Evolutionary conservation across 306 rosid species (phyloP).

Genomic region (Castanea crenata): DNA sequence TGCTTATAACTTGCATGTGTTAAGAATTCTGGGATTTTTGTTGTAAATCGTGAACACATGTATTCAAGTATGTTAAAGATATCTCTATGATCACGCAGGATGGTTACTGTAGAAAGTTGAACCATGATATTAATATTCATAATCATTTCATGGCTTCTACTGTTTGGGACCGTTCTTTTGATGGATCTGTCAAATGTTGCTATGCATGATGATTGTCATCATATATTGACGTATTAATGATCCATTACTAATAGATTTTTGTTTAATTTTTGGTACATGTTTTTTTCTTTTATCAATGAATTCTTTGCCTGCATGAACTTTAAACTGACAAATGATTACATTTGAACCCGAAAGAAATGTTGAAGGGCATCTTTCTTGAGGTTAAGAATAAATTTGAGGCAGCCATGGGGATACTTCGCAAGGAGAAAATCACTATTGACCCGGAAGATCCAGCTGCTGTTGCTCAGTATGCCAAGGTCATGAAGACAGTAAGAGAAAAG

Average conservation of each 20-base stretch:
- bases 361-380: slow-evolving; percentile 77
- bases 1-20: neutral
- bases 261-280: neutral
- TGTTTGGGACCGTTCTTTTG: neutral
- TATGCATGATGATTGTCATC: neutral
- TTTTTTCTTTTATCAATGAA: neutral
- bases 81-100: neutral
- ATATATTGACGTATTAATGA: neutral
- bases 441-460: slow-evolving; percentile 91
- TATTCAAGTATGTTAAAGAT: neutral
- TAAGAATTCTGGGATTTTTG: neutral
- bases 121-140: neutral
- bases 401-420: slow-evolving; percentile 66
- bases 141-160: neutral
- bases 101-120: neutral
- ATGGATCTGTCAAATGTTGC: neutral
- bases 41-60: neutral
- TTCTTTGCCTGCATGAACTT: neutral
- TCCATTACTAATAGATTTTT: neutral
- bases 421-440: slow-evolving; percentile 89
- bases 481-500: slow-evolving; percentile 83
- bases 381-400: slow-evolving; percentile 81
- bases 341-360: slow-evolving; percentile 61
- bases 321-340: slow-evolving; percentile 25
- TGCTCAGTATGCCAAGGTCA: slow-evolving; percentile 77